Conservation (phyloP, 805 yeast species). For the Zygosaccharomyces bailii region DNA sequence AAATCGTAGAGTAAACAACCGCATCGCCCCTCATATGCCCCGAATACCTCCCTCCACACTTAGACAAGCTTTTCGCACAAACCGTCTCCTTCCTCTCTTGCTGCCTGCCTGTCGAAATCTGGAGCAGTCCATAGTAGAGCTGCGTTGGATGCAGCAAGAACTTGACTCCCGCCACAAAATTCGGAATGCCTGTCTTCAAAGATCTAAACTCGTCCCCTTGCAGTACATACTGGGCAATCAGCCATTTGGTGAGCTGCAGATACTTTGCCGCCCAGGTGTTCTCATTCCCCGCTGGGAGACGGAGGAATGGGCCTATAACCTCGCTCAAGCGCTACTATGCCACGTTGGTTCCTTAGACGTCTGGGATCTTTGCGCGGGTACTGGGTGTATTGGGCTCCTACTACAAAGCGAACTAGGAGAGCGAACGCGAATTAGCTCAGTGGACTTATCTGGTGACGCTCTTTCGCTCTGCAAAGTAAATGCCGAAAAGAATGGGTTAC, state of each 20-base stretch:
- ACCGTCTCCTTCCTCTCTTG: constrained; percentile 26
- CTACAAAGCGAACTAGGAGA: constrained; percentile 36
- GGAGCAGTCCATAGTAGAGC: constrained; percentile 24
- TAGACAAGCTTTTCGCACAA: constrained; percentile 13
- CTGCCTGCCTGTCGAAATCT: constrained; percentile 31
- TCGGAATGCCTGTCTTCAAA: constrained; percentile 45
- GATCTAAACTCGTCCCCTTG: constrained; percentile 62
- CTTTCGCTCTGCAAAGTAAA: constrained; percentile 36
- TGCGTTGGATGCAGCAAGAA: constrained; percentile 29
- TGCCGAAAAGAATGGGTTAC: constrained; percentile 5
- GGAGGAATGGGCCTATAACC: constrained; percentile 73
- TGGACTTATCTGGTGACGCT: constrained; percentile 59
- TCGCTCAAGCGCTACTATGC: constrained; percentile 6
- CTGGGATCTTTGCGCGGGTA: constrained; percentile 79
- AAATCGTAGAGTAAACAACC: too few species aligned
- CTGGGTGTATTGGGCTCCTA: constrained; percentile 78
- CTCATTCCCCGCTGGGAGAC: constrained; percentile 94
- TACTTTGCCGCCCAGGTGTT: constrained; percentile 60
- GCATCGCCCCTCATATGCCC: constrained; percentile 18
- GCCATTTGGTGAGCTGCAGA: constrained; percentile 73
- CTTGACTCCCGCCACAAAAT: constrained; percentile 6
- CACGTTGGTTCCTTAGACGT: constrained; percentile 24
- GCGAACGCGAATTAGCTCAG: constrained; percentile 38
- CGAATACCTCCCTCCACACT: constrained; percentile 21
- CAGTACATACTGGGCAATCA: constrained; percentile 84